Evolutionary conservation across 2,329 filamentous ascomycete genomes (phyloP).

Genomic region (Colletotrichum sp.): DNA sequence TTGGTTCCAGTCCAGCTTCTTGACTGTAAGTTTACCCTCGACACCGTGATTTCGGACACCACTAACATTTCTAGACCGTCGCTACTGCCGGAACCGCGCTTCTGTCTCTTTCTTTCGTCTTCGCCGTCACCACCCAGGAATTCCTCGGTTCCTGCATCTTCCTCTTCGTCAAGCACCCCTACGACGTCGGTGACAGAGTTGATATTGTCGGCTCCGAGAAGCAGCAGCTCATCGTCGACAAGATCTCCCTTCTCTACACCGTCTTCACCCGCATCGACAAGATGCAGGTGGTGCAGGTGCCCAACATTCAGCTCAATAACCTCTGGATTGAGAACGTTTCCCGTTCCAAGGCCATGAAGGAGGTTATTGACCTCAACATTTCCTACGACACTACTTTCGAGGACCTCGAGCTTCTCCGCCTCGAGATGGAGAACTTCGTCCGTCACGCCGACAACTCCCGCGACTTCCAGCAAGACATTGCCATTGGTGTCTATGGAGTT

Average conservation of each 20-base stretch:
- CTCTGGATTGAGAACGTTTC: conserved; percentile 96
- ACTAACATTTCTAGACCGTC: conserved; percentile 62
- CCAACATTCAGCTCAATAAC: conserved; percentile 90
- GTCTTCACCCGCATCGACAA: conserved; percentile 81
- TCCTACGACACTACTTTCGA: conserved; percentile 88
- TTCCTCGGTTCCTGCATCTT: conserved; percentile 99
- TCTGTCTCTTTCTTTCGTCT: conserved; percentile 95
- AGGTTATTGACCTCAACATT: conserved; percentile 79
- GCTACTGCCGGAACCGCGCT: conserved; percentile 91
- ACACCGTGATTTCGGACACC: neutral
- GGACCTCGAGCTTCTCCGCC: conserved; percentile 83
- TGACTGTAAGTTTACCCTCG: conserved; percentile 51
- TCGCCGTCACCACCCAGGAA: conserved; percentile 89
- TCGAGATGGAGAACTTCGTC: conserved; percentile 87
- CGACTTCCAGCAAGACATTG: conserved; percentile 88
- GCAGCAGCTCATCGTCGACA: conserved; percentile 81
- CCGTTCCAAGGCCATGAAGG: conserved; percentile 90
- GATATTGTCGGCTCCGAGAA: conserved; percentile 68
- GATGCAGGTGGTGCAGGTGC: conserved; percentile 79
- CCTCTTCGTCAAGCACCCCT: conserved; percentile 97
- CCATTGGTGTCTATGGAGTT: conserved; percentile 78
- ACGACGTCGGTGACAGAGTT: conserved; percentile 93
- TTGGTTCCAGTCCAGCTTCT: conserved; percentile 24
- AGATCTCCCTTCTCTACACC: conserved; percentile 92
- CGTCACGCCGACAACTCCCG: conserved; percentile 82